phyloP scores from a whole-genome alignment of 352 stramenopile species.

The Peronospora farinosa region DNA sequence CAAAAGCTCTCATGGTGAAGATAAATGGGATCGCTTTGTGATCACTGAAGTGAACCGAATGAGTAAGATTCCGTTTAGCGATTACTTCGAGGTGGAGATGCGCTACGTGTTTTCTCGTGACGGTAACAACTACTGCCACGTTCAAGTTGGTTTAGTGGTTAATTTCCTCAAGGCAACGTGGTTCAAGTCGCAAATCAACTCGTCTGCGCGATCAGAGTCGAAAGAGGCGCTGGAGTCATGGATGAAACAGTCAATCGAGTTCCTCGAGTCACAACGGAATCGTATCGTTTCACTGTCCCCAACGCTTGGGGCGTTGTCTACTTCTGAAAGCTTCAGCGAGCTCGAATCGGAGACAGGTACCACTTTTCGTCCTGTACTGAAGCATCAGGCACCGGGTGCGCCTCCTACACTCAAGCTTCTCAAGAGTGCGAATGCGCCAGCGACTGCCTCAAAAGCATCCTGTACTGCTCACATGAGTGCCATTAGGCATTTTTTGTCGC shows the following conservation, averaged over 20 bases:
- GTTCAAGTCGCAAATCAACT: slow-evolving; percentile 83
- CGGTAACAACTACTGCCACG: slow-evolving; percentile 68
- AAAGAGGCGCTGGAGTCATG: slow-evolving; percentile 64
- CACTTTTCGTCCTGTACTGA: slow-evolving; percentile 11
- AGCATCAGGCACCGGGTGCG: slow-evolving; percentile 8
- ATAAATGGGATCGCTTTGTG: slow-evolving; percentile 53
- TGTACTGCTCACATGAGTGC: not conserved
- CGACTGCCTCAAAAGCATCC: not conserved
- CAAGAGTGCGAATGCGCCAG: slow-evolving; percentile 3
- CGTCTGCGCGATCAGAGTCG: slow-evolving; percentile 61
- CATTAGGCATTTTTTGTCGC: slow-evolving; percentile 4
- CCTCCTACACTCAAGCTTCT: slow-evolving; percentile 4
- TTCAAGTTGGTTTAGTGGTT: slow-evolving; percentile 60
- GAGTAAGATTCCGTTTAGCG: slow-evolving; percentile 69
- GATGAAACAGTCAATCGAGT: slow-evolving; percentile 45
- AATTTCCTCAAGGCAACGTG: slow-evolving; percentile 79
- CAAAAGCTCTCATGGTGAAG: slow-evolving; percentile 32
- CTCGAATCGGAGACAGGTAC: slow-evolving; percentile 17
- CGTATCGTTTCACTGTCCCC: slow-evolving; percentile 17
- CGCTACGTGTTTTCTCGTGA: slow-evolving; percentile 73
- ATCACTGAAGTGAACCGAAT: slow-evolving; percentile 62
- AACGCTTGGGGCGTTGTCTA: slow-evolving; percentile 12
- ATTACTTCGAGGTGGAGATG: slow-evolving; percentile 82
- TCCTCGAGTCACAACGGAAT: slow-evolving; percentile 36
- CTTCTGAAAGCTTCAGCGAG: slow-evolving; percentile 20